Evolutionary conservation across 1,284 basidiomycete species (phyloP).

Genomic region (Cutaneotrichosporon sp.): DNA sequence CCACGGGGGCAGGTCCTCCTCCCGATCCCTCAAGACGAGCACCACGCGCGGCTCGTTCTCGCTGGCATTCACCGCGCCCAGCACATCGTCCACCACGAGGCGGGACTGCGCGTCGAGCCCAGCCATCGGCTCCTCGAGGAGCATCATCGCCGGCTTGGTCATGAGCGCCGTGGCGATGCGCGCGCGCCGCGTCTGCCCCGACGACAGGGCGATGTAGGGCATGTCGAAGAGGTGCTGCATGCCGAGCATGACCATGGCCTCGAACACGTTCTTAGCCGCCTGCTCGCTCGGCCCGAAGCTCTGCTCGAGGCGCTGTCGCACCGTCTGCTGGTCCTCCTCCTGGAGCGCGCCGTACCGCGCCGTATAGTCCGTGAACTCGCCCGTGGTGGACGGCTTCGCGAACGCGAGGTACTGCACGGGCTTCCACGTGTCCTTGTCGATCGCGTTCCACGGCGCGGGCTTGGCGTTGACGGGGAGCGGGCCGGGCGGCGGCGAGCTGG

Average conservation of each 20-base stretch:
- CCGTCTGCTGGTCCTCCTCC: conserved; percentile 70
- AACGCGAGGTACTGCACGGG: conserved; percentile 71
- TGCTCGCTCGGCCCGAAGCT: conserved; percentile 28
- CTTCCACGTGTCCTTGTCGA: conserved; percentile 28
- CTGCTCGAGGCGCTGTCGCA: conserved; percentile 16
- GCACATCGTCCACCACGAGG: conserved; percentile 38
- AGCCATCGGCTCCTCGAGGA: conserved; percentile 76
- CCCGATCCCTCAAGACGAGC: conserved; percentile 70
- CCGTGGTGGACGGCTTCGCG: conserved; percentile 63
- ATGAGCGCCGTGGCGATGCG: conserved; percentile 79
- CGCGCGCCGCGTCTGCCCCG: conserved; percentile 88
- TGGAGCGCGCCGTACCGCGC: conserved; percentile 83
- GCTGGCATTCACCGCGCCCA: conserved; percentile 46
- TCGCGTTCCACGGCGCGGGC: conserved; percentile 14
- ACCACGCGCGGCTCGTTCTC: conserved; percentile 60
- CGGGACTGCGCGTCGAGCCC: conserved; percentile 50
- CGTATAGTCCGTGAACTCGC: conserved; percentile 88
- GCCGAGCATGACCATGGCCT: conserved; percentile 57
- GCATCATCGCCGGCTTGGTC: conserved; percentile 66
- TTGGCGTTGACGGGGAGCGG: conserved; percentile 65
- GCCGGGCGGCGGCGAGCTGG: conserved; percentile 62
- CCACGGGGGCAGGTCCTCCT: conserved; percentile 77
- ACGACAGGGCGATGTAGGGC: conserved; percentile 79
- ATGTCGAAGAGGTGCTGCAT: conserved; percentile 69
- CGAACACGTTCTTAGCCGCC: conserved; percentile 58